Evolutionary conservation across 1,139 yeast species (phyloP), one percentile per base, ranked within the genome.

Genomic region (Lodderomyces margitis): DNA sequence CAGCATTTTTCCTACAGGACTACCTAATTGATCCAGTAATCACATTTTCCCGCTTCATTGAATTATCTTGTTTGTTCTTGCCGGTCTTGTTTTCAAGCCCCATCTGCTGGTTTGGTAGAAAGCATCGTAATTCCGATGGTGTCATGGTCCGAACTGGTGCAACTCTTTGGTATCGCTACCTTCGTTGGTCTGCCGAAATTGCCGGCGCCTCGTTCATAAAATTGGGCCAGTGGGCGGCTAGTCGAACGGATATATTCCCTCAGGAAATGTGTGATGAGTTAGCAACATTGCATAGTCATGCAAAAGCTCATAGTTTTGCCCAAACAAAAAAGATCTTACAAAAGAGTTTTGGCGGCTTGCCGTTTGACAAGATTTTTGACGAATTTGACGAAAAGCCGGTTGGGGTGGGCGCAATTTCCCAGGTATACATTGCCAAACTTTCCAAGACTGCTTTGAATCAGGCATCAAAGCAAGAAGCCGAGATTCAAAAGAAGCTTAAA

Each of bases 181-280:
- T 91, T 32, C 73, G 91, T 40, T 68, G 78, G 65, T 70, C 86
- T 1, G 80, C 94, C 47, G 96, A 92, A 59, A 50, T 71, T 21
- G 96, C 96, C 0, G 98, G 98, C 1, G 96, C 98, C 2, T 84
- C 96, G 5, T 92, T 92, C 61, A 87, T 92, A 48, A 92, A 92
- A 62, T 74, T 92, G 48, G 98, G 98, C 3, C 98, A 94, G 68
- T 92, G 99, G 99, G 98, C 98, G 0, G 98, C 98, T 3, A 86
- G 96, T n/a, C 77, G 99, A 64, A 87, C 96, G 0, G 99, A 92
- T 62, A 86, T 92, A 33, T 91, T 92, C 63, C 85, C 96, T 2
- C 70, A 68, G 40, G 87, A 78, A 37, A 65, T 92, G 62, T 92
- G 98, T 61, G 78, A 78, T 19, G 92, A 87, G 56, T 66, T 92